Evolutionary conservation across 345 rosid species (phyloP).

Genomic region (Citrus inodora): DNA sequence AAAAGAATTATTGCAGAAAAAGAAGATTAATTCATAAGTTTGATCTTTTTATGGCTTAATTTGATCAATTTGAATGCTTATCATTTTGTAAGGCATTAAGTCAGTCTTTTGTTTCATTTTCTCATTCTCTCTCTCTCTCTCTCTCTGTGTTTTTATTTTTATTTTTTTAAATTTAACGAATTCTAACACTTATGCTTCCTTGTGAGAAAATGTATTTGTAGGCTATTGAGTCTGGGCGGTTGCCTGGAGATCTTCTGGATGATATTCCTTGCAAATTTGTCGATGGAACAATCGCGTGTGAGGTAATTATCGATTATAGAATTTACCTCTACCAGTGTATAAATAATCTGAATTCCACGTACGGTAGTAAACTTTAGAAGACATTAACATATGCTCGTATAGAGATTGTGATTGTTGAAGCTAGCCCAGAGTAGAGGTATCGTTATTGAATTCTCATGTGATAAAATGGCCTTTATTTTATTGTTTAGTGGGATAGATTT

Average conservation of each 20-base stretch:
- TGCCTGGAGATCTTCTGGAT: conserved; percentile 81
- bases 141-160: no score
- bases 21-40: neutral
- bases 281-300: conserved; percentile 74
- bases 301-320: conserved; percentile 47
- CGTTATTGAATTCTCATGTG: neutral
- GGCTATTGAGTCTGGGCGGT: conserved; percentile 91
- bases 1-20: neutral
- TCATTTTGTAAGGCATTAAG: neutral
- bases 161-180: neutral
- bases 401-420: neutral
- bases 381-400: neutral
- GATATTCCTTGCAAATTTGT: conserved; percentile 71
- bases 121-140: no score
- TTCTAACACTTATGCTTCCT: neutral
- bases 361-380: neutral
- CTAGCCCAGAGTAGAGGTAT: neutral
- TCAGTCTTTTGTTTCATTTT: no score
- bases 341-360: neutral
- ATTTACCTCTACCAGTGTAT: conserved; percentile 2
- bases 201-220: conserved; percentile 20
- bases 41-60: neutral
- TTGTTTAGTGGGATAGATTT: neutral
- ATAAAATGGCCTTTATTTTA: neutral
- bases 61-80: neutral